These are phyloP conservation scores for Sporothrix curviconia DNA, from an alignment of 2,329 filamentous ascomycete genomes.

Conservation along the genomic window DNA sequence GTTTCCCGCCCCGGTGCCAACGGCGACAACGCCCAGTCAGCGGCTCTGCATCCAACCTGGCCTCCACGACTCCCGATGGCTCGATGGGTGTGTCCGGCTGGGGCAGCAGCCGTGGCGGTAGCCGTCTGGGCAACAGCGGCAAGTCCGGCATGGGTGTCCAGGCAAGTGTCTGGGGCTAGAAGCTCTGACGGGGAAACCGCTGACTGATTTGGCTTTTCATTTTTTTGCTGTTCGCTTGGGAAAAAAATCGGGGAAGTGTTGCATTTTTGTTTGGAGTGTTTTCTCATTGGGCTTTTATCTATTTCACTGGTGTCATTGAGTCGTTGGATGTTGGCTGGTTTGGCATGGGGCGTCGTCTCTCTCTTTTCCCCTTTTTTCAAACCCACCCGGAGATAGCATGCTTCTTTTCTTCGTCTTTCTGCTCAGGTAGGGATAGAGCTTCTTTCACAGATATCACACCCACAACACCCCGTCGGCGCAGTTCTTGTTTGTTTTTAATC, in stretches of 20 bases:
- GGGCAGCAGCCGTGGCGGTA: constrained; percentile 67
- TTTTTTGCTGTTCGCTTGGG: too few relatives aligned
- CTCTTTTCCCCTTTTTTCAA: neutral
- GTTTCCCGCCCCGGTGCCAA: constrained; percentile 49
- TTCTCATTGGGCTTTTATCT: neutral
- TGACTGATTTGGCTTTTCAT: neutral
- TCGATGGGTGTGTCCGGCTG: constrained; percentile 49
- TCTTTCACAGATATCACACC: neutral
- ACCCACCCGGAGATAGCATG: neutral
- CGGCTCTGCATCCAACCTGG: constrained; percentile 47
- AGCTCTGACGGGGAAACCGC: neutral
- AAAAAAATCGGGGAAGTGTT: too few relatives aligned
- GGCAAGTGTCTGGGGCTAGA: constrained; percentile 87
- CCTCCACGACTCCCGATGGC: constrained; percentile 38
- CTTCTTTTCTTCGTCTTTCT: too few relatives aligned
- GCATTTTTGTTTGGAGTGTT: neutral
- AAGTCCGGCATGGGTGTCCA: constrained; percentile 77
- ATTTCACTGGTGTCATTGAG: neutral
- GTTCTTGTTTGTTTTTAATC: neutral
- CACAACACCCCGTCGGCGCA: neutral
- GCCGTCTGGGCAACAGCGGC: constrained; percentile 75
- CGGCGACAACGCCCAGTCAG: constrained; percentile 34
- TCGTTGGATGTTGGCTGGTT: neutral
- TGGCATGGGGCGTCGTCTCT: neutral
- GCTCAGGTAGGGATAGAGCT: constrained; percentile 1